Evolutionary conservation across 1,139 yeast genomes (phyloP), one percentile per base, ranked within the genome.

Genomic region (Taphrina wiesneri): DNA sequence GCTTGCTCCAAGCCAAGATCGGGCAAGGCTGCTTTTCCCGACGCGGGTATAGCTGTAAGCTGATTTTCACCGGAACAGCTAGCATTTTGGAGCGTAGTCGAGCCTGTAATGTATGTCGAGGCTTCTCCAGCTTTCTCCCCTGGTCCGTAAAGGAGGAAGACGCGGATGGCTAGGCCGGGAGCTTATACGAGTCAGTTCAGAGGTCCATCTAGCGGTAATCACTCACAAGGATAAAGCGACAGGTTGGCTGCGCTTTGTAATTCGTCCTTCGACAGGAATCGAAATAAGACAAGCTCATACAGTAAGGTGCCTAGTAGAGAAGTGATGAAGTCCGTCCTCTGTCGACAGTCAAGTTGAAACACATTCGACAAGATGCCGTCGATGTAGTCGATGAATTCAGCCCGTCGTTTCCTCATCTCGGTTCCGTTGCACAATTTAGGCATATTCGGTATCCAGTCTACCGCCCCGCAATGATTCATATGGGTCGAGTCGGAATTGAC

Each of bases 381-480:
- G 19, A 49, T 49, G 23, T 49, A 49, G 23, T 49, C 53, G 19
- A 49, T 49, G 21, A 49, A 49, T 19, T 26, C 53, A 17, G 36
- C 53, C 6, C 53, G 32, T 15, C 53, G 21, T 49, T 19, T 26
- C 23, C 36, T 30, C 53, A 49, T 49, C 23, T 49, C 53, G 26
- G 36, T 26, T 9, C 53, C 53, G n/a, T 49, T 49, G 36, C 36
- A 30, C 11, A 49, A 17, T 17, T 28, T 30, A 15, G 53, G 53
- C 36, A 15, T 49, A 21, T 30, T 49, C 11, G 53, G 53, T n/a
- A 49, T n/a, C 53, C 53, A 49, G 30, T 45, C 51, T n/a, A 23
- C 30, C 36, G 13, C 36, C 4, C 36, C 53, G 13, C n/a, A 26
- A 28, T 30, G 23, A 26, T 30, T 49, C 15, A 6, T 7, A 17